These are phyloP conservation scores for Baorangia bicolor DNA, from an alignment of 768 basidiomycete species.

Conservation along the genomic window DNA sequence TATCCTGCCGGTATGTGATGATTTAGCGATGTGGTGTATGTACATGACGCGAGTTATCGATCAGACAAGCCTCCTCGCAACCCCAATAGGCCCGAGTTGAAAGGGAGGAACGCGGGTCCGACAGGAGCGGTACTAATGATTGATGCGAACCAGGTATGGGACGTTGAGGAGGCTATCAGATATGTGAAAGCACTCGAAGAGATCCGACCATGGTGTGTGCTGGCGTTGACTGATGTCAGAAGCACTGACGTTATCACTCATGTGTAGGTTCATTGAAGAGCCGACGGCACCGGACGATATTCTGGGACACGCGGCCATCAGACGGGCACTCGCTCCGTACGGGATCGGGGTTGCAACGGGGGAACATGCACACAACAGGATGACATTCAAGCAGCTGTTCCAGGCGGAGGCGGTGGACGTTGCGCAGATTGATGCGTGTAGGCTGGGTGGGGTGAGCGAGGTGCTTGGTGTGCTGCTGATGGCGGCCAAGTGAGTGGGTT, in stretches of 20 bases:
- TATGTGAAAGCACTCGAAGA: slow-evolving; percentile 76
- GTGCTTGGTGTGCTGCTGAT: slow-evolving; percentile 85
- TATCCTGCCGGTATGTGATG: slow-evolving; percentile 50
- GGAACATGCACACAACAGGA: slow-evolving; percentile 92
- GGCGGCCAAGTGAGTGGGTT: slow-evolving; percentile 69
- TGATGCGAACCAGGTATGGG: slow-evolving; percentile 95
- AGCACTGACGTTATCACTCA: slow-evolving; percentile 9
- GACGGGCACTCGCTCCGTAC: slow-evolving; percentile 71
- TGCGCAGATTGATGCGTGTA: slow-evolving; percentile 85
- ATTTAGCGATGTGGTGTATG: not conserved
- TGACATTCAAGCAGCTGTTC: slow-evolving; percentile 94
- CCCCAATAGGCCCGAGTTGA: slow-evolving; percentile 56
- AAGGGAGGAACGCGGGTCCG: slow-evolving; percentile 87
- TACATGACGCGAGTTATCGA: not conserved
- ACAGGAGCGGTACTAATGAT: slow-evolving; percentile 94
- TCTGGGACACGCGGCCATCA: slow-evolving; percentile 78
- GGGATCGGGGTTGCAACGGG: slow-evolving; percentile 92
- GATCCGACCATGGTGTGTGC: slow-evolving; percentile 44
- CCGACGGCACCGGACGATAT: slow-evolving; percentile 92
- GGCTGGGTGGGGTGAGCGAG: slow-evolving; percentile 88
- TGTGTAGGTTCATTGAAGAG: slow-evolving; percentile 83
- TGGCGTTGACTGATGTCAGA: not conserved
- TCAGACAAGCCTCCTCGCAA: slow-evolving; percentile 43
- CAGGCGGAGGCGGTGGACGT: slow-evolving; percentile 90
- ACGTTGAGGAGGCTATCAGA: slow-evolving; percentile 84